These are phyloP conservation scores for Sarocladium strictum DNA, from an alignment of 2,329 filamentous ascomycete genomes.

Conservation along the genomic window DNA sequence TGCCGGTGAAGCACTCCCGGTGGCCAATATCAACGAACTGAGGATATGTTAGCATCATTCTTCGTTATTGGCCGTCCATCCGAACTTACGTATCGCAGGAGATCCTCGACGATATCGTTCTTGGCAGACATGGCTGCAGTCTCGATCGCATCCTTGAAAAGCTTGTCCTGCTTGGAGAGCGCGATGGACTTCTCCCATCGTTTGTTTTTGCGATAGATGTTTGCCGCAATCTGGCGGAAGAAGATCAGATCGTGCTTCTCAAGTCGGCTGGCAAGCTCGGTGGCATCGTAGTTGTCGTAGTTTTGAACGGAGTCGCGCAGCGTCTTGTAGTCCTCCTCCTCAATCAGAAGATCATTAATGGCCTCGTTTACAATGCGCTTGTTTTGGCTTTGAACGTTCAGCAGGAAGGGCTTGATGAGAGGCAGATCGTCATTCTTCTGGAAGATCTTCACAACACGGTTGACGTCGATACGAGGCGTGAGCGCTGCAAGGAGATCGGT, in stretches of 20 bases:
- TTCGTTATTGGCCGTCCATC: too few relatives aligned
- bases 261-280: constrained; percentile 82
- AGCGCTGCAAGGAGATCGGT: constrained; percentile 92
- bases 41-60: constrained; percentile 24
- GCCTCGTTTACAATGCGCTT: constrained; percentile 97
- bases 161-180: constrained; percentile 96
- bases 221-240: constrained; percentile 97
- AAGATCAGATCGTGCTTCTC: constrained; percentile 98
- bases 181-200: constrained; percentile 99
- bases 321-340: constrained; percentile 99
- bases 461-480: constrained; percentile 92
- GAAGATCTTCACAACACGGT: constrained; percentile 98
- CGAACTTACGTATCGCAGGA: constrained; percentile 93
- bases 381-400: constrained; percentile 94
- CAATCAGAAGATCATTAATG: constrained; percentile 94
- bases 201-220: constrained; percentile 99
- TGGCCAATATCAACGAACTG: constrained; percentile 99
- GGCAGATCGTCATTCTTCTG: constrained; percentile 97
- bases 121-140: constrained; percentile 90
- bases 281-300: constrained; percentile 97
- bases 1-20: constrained; percentile 98
- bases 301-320: constrained; percentile 95
- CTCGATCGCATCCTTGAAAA: constrained; percentile 99
- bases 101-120: constrained; percentile 86
- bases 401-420: constrained; percentile 95